Percentiles rank a stretch among this genome's conserved stretches.
phyloP scores from a whole-genome alignment of 2,329 filamentous ascomycete genomes.

The Dryadomyces quercivorus region DNA sequence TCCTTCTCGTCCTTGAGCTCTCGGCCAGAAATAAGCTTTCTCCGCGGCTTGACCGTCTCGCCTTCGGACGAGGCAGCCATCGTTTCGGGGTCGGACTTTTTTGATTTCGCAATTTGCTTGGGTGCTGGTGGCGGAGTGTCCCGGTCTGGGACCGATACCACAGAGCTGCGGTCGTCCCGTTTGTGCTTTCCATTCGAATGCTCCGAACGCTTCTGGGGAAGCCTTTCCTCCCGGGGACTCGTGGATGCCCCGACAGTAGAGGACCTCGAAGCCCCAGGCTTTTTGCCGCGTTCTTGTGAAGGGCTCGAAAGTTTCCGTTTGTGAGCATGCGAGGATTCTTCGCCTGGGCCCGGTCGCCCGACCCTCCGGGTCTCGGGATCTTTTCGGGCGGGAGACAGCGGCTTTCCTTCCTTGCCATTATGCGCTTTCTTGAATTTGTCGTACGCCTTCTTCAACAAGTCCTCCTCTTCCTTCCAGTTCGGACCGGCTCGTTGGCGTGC shows the following conservation, averaged over 20 bases:
- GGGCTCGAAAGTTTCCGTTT: constrained; percentile 39
- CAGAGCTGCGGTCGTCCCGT: constrained; percentile 27
- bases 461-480: constrained; percentile 80
- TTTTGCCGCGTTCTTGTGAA: constrained; percentile 31
- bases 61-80: constrained; percentile 42
- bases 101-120: constrained; percentile 36
- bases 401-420: constrained; percentile 30
- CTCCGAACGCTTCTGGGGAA: not conserved
- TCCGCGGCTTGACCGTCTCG: constrained; percentile 44
- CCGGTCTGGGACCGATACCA: constrained; percentile 36
- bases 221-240: constrained; percentile 37
- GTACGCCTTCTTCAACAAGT: constrained; percentile 65
- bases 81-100: constrained; percentile 41
- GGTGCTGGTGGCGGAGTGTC: constrained; percentile 37
- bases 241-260: constrained; percentile 16
- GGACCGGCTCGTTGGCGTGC: constrained; percentile 72
- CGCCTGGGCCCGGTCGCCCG: constrained; percentile 30
- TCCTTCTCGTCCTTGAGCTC: constrained; percentile 43
- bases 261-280: constrained; percentile 18
- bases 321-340: constrained; percentile 26
- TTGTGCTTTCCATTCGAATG: constrained; percentile 4
- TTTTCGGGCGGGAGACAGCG: constrained; percentile 34
- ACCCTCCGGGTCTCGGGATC: constrained; percentile 30
- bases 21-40: constrained; percentile 51
- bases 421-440: constrained; percentile 48